Percentiles rank a stretch among this genome's conserved stretches.
These are phyloP conservation scores for Cytospora leucostoma DNA, from an alignment of 2,329 filamentous ascomycete species.

Conservation along the genomic window DNA sequence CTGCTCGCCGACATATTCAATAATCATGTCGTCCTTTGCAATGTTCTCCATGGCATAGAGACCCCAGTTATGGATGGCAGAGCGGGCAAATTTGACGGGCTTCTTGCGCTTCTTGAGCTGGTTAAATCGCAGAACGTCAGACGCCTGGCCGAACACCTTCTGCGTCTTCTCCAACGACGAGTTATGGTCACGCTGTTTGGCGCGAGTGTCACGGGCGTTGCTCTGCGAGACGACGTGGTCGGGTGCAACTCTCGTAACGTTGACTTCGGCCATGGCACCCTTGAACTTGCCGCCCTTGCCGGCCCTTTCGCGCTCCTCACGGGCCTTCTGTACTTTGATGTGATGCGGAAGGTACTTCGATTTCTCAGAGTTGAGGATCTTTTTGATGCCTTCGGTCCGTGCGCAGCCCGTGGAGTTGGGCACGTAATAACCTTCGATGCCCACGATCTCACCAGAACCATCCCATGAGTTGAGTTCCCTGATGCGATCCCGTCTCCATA, in stretches of 20 bases:
- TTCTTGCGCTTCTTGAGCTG: constrained; percentile 99
- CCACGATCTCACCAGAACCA: constrained; percentile 33
- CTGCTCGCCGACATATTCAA: constrained; percentile 98
- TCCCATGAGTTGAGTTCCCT: constrained; percentile 54
- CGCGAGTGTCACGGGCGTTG: constrained; percentile 89
- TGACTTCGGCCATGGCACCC: constrained; percentile 61
- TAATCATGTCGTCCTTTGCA: constrained; percentile 97
- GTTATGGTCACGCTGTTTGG: constrained; percentile 91
- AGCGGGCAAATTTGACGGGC: constrained; percentile 95
- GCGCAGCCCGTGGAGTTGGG: constrained; percentile 83
- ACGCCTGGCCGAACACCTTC: constrained; percentile 78
- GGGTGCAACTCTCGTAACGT: constrained; percentile 71
- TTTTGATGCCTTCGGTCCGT: constrained; percentile 89
- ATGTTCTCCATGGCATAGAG: constrained; percentile 98
- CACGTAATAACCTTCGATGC: constrained; percentile 73
- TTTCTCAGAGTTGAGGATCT: constrained; percentile 96
- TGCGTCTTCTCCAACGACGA: constrained; percentile 96
- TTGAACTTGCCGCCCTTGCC: constrained; percentile 65
- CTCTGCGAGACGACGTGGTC: constrained; percentile 84
- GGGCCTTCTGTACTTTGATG: constrained; percentile 89
- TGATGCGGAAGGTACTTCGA: constrained; percentile 97
- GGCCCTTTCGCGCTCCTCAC: constrained; percentile 83
- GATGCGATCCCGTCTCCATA: constrained; percentile 59
- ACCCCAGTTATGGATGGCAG: constrained; percentile 98
- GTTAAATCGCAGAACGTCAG: constrained; percentile 94